phyloP scores from a whole-genome alignment of 2,329 filamentous ascomycete genomes.

The Cladosporium colombiae region DNA sequence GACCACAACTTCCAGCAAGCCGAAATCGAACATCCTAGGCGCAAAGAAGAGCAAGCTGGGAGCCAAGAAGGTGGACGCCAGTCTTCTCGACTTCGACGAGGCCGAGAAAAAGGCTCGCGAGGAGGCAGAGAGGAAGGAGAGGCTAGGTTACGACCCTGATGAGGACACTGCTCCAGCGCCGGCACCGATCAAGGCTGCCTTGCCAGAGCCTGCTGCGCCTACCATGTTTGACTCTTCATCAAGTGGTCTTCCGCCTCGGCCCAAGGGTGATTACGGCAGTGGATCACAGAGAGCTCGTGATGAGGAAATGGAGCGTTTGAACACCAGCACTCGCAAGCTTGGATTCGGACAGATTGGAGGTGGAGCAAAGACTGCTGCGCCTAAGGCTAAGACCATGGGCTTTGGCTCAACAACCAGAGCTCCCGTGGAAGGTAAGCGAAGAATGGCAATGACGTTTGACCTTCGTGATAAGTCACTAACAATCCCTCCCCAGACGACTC shows the following conservation, averaged over 20 bases:
- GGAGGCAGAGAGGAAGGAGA: conserved; percentile 92
- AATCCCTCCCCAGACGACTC: conserved; percentile 41
- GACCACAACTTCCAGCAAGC: conserved; percentile 62
- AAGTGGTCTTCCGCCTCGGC: conserved; percentile 61
- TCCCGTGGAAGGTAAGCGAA: conserved; percentile 61
- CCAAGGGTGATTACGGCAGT: conserved; percentile 60
- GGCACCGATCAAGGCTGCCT: conserved; percentile 47
- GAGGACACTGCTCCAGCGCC: conserved; percentile 64
- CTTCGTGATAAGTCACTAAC: background rate
- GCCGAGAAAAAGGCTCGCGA: conserved; percentile 97
- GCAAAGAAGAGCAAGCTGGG: conserved; percentile 63
- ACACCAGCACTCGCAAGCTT: conserved; percentile 82
- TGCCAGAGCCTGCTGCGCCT: conserved; percentile 48
- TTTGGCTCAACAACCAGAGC: conserved; percentile 73
- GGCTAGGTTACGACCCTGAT: conserved; percentile 92
- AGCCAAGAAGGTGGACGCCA: conserved; percentile 73
- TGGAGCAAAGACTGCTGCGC: conserved; percentile 50
- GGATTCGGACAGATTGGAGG: conserved; percentile 85
- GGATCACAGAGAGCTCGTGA: conserved; percentile 57
- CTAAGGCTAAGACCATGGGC: conserved; percentile 73
- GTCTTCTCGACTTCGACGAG: conserved; percentile 89
- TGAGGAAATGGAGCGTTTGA: conserved; percentile 82
- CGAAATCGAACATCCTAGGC: conserved; percentile 67
- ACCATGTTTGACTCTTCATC: conserved; percentile 69
- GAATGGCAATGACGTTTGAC: background rate